Conservation (phyloP, 441 rosid genomes). For the Mallotus repandus region DNA sequence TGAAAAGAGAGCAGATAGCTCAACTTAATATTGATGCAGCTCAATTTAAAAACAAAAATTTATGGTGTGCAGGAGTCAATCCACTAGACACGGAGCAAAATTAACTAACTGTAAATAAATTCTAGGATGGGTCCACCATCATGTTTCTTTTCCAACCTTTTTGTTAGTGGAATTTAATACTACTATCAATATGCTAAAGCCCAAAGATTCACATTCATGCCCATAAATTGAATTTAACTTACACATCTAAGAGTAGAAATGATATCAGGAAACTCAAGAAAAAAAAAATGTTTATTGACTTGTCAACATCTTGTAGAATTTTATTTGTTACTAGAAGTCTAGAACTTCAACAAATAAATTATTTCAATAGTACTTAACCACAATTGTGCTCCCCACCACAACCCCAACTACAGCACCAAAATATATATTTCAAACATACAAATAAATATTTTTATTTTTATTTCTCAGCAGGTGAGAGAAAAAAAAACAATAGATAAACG, state of each 20-base stretch:
- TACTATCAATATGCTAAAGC: neutral
- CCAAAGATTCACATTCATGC: neutral
- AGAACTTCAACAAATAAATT: neutral
- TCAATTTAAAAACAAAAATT: neutral
- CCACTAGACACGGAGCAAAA: neutral
- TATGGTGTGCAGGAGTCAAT: neutral
- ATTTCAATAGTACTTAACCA: conserved; percentile 3
- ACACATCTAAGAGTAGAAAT: neutral
- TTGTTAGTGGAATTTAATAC: neutral
- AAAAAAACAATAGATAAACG: neutral
- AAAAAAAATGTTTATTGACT: no score
- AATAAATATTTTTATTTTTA: neutral
- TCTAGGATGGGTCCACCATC: neutral
- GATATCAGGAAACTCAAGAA: neutral
- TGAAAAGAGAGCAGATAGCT: conserved; percentile 5
- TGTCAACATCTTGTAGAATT: no score
- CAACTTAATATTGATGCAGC: neutral
- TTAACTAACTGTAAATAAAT: neutral
- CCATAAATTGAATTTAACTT: neutral
- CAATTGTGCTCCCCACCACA: neutral
- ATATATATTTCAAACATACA: no score
- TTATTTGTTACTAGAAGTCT: neutral
- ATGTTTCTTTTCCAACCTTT: neutral
- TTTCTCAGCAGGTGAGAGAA: neutral
- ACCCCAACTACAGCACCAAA: no score